Evolutionary conservation across 2,329 filamentous ascomycete species (phyloP), one percentile per base, ranked within the genome.

Genomic region (Hymenoscyphus occultus): DNA sequence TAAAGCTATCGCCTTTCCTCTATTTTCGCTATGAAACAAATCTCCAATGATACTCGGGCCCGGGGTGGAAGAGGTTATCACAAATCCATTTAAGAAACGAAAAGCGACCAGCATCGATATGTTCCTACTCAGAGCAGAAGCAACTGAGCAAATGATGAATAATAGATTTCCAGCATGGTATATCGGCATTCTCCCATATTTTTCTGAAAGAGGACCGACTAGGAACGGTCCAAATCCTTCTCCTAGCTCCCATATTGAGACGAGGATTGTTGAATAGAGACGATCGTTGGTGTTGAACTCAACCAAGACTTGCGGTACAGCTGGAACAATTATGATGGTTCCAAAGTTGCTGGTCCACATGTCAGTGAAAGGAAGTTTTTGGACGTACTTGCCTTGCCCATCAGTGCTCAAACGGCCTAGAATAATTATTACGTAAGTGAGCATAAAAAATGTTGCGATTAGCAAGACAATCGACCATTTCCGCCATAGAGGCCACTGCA

Each of bases 141-240:
- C 77, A 1, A 84, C 69, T 62, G 82, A 85, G 77, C 81, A 86
- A 12, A 80, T 65, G 0, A 85, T 72, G 66, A 84, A 86, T 74
- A 82, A 80, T 0, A 81, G 39, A 64, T 80, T 84, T 1, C 78
- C 78, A 0, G 68, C 62, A 59, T 82, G 79, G 2, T 81, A 68
- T 14, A 83, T 71, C 0, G 66, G 65, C 58, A 75, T 67, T 0
- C 82, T 70, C 0, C 81, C 82, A 58, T 79, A 82, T 0, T 82
- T 71, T 64, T 84, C 82, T 0, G 80, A 80, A 5, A 81, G 74
- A 0, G 87, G 87, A 2, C 87, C 88, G 86, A 87, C 90, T 2
- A 90, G 59, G 5, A 70, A 56, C 0, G 79, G 79, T 0, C 79
- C 79, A 16, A 78, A 77, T 22, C 79, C 79, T 66, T 22, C 32